These are phyloP conservation scores for Jatropha curcas DNA, from an alignment of 345 rosid genomes.

Conservation along the genomic window DNA sequence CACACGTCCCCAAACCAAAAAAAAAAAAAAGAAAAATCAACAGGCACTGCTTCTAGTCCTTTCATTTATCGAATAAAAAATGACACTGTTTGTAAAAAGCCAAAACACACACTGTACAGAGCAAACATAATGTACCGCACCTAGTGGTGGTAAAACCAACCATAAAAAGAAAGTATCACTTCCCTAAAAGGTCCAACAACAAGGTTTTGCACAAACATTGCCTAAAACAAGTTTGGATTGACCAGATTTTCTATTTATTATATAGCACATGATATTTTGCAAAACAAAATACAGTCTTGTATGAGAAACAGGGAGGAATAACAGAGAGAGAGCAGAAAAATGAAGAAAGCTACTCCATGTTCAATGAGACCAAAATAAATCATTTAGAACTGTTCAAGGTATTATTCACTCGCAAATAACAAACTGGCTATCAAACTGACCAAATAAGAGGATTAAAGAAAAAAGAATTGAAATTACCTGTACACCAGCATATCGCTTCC, in stretches of 20 bases:
- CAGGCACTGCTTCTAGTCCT: background rate
- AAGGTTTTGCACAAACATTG: background rate
- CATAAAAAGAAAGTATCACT: background rate
- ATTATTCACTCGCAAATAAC: background rate
- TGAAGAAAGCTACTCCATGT: background rate
- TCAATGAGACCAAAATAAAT: background rate
- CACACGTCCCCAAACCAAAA: too few species aligned
- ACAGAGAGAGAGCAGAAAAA: background rate
- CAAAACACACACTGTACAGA: background rate
- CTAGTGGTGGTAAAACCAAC: background rate
- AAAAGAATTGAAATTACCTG: constrained; percentile 61
- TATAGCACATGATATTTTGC: background rate
- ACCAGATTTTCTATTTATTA: constrained; percentile 6
- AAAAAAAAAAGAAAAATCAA: too few species aligned
- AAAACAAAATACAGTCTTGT: background rate
- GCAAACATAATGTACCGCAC: background rate
- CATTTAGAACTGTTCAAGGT: background rate
- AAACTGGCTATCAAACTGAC: background rate
- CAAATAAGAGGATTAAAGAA: background rate
- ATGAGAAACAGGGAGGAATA: background rate
- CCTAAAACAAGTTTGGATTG: background rate
- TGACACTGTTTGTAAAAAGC: background rate
- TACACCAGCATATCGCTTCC: constrained; percentile 97
- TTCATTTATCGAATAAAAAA: background rate
- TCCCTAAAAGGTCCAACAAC: background rate